Percentiles rank a stretch among this genome's conserved stretches.
These are phyloP conservation scores for Podospora comata DNA, from an alignment of 495 filamentous ascomycete genomes.

Conservation along the genomic window DNA sequence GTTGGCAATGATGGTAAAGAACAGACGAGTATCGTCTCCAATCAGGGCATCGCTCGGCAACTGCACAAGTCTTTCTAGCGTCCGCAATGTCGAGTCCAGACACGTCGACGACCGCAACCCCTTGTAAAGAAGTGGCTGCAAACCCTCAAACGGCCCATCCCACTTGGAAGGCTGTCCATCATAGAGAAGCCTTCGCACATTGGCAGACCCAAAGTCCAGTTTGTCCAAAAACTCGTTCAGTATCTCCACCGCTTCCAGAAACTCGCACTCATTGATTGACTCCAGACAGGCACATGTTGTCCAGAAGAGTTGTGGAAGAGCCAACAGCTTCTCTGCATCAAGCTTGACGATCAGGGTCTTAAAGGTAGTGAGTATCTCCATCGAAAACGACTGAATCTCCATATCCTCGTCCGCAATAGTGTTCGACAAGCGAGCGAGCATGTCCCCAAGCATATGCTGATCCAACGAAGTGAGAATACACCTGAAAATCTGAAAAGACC, in stretches of 20 bases:
- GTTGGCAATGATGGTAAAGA: conserved; percentile 84
- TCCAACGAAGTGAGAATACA: conserved; percentile 88
- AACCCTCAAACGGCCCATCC: conserved; percentile 85
- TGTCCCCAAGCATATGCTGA: conserved; percentile 89
- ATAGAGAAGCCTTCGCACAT: conserved; percentile 63
- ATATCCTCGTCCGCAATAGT: conserved; percentile 90
- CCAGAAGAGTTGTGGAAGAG: conserved; percentile 95
- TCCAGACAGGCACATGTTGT: conserved; percentile 93
- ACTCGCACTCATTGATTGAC: conserved; percentile 93
- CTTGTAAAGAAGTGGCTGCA: conserved; percentile 84
- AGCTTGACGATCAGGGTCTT: conserved; percentile 84
- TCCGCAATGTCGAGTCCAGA: conserved; percentile 68
- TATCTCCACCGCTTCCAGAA: conserved; percentile 85
- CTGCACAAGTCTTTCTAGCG: conserved; percentile 72
- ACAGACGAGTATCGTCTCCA: conserved; percentile 72
- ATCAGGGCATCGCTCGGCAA: conserved; percentile 79
- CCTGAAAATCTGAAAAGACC: conserved; percentile 95
- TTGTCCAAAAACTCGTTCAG: conserved; percentile 83
- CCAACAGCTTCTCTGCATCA: conserved; percentile 71
- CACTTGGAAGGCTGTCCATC: conserved; percentile 80
- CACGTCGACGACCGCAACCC: conserved; percentile 84
- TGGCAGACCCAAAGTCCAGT: conserved; percentile 71
- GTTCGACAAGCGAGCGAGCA: conserved; percentile 90
- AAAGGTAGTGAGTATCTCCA: conserved; percentile 94
- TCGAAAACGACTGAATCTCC: conserved; percentile 92